Evolutionary conservation across 148 eudicot species (phyloP), one percentile per base, ranked within the genome.

Genomic region (Rhododendron kiyosumense): DNA sequence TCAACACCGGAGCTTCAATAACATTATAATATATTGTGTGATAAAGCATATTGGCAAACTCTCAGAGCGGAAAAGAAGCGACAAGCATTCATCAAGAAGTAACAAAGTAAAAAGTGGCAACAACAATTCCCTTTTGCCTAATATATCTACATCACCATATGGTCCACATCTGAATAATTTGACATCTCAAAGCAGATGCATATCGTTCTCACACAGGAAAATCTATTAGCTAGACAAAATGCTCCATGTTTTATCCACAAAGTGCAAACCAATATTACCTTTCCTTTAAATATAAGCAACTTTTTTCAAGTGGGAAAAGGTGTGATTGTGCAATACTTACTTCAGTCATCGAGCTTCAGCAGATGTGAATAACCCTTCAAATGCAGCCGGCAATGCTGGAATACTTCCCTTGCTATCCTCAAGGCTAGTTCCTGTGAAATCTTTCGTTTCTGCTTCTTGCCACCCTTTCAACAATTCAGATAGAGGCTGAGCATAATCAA

Each of bases 291-390:
- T 12, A 36, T 12, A 5, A 46, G 49, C 2, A 67, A 46, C 26
- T 17, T 59, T 69, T 71, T 36, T 49, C 28, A 57, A 24, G 26
- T 13, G 15, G 30, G 36, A 15, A 34, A 75, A 28, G 61, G 61
- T 54, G 32, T 12, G 43, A 24, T 13, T 1, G 11, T n/a, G 8
- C 38, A 38, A 12, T 26, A 54, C 61, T 61, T 26, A n/a, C 84
- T 46, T 73, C 34, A 10, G 71, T 88, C 81, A 94, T 84, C 98
- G 89, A 17, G 91, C 96, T 87, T 95, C 95, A 67, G 90, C 92
- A 41, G 96, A 92, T 24, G 93, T 92, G 81, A 95, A 93, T n/a
- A 94, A 91, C 76, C 91, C 94, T 0, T 92, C 92, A 81, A 94
- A 92, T 43, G 95, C 98, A 30, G 90, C 87, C 24, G 95, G 95